Evolutionary conservation across 805 yeast genomes (phyloP), one percentile per base, ranked within the genome.

Genomic region (Geotrichum ghanense): DNA sequence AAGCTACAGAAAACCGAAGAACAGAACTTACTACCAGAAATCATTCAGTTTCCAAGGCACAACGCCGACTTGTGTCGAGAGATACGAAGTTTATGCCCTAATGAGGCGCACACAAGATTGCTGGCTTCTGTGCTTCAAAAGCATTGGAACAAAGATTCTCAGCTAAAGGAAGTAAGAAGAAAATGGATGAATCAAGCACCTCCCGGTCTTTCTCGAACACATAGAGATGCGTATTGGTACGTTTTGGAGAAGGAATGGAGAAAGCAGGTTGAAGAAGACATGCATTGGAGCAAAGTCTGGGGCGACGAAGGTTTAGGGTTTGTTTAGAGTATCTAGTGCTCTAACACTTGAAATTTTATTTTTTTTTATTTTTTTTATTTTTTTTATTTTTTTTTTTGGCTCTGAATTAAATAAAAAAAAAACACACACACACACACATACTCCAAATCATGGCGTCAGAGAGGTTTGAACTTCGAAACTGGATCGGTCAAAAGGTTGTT

Each of bases 401-500:
- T n/a, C n/a, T n/a, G n/a, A n/a, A n/a, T n/a, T n/a, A n/a, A n/a
- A n/a, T n/a, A n/a, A n/a, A n/a, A n/a, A n/a, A n/a, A n/a, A n/a
- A n/a, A n/a, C n/a, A n/a, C n/a, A n/a, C n/a, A n/a, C n/a, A n/a
- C n/a, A n/a, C n/a, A n/a, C n/a, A n/a, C n/a, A n/a, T n/a, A n/a
- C n/a, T n/a, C n/a, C n/a, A n/a, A n/a, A n/a, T n/a, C n/a, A n/a
- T n/a, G n/a, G n/a, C n/a, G n/a, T n/a, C n/a, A n/a, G n/a, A n/a
- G n/a, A n/a, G n/a, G n/a, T n/a, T n/a, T n/a, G n/a, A n/a, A 24
- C 27, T 31, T 31, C 37, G 37, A 5, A 31, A 31, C 37, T 31
- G 37, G 37, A 9, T 31, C 12, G 37, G 37, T 6, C 37, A 31
- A 31, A 31, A 31, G 16, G 37, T 31, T 4, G 12, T 19, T 6